Evolutionary conservation across 768 basidiomycete species (phyloP), one percentile per base, ranked within the genome.

Genomic region (Psilocybe azurescens): DNA sequence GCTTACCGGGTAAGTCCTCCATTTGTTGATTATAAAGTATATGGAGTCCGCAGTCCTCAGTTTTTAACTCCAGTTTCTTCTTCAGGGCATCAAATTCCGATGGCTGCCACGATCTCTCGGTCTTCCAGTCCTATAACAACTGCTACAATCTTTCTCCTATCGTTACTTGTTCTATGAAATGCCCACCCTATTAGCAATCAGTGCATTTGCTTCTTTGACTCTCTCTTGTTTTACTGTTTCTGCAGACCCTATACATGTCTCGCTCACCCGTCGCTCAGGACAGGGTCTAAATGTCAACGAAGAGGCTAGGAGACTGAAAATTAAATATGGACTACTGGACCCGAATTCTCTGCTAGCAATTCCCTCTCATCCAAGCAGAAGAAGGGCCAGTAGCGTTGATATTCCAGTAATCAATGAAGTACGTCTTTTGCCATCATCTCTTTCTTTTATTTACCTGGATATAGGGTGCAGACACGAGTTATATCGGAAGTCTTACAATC

Each of bases 391-490:
- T 49, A 73, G 75, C 1, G 74, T 77, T 1, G 67, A 71, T 11
- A 65, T 87, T 8, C 54, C 74, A 1, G 73, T 86, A 48, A 80
- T 76, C 8, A 83, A 89, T 73, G 83, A 88, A 78, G 86, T 86
- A 50, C 16, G 78, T 66, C n/a, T 51, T 57, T 16, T 38, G 8
- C n/a, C 33, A n/a, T 52, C 8, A 20, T 33, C 1, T 32, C 11
- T 60, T 57, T 33, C 53, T 20, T 48, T 53, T 56, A 33, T 38
- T 30, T 57, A 44, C 41, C 47, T 46, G 44, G 18, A 1, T n/a
- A 5, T 59, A 90, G 88, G 67, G 75, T 62, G 69, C 69, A n/a
- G 89, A 90, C 50, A 73, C 84, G 0, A 86, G 83, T 63, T 91
- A 90, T 69, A 81, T 86, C 59, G 86, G 82, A 1, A 69, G 73